Percentiles rank a stretch among this genome's conserved stretches.
phyloP scores from a whole-genome alignment of 441 rosid species.

The Populus hybrid region DNA sequence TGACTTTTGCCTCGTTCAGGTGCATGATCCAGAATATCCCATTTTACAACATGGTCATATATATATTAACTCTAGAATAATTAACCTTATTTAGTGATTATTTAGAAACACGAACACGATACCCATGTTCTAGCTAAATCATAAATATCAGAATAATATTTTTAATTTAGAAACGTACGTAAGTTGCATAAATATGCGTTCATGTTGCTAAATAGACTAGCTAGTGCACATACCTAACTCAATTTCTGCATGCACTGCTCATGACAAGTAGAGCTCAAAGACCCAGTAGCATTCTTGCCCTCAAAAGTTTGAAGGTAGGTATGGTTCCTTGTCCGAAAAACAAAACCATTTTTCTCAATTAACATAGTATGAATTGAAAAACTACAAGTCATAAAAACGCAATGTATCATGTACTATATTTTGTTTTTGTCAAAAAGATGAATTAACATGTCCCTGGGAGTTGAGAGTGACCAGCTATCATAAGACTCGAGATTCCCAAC shows the following conservation, averaged over 20 bases:
- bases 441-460: constrained; percentile 7
- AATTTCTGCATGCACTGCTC: neutral
- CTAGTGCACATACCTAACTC: neutral
- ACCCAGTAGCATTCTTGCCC: neutral
- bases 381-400: constrained; percentile 9
- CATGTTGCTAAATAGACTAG: neutral
- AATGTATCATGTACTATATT: constrained; percentile 1
- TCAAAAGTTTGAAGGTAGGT: neutral
- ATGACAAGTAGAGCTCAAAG: neutral
- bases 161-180: neutral
- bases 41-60: too few relatives aligned
- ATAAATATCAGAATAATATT: neutral
- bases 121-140: too few relatives aligned
- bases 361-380: neutral
- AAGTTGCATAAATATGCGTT: too few relatives aligned
- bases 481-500: constrained; percentile 10
- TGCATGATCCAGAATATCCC: neutral
- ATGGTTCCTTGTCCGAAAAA: neutral
- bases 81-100: too few relatives aligned
- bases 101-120: too few relatives aligned
- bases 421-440: constrained; percentile 13
- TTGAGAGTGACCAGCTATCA: constrained; percentile 13
- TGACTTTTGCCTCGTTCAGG: too few relatives aligned
- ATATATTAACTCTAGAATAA: too few relatives aligned
- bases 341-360: neutral